A percentile compares a stretch with the other conserved stretches of the same genome.
Conservation (phyloP, 2,329 filamentous ascomycete species). For the Graphilbum ipis-grandicollis region DNA sequence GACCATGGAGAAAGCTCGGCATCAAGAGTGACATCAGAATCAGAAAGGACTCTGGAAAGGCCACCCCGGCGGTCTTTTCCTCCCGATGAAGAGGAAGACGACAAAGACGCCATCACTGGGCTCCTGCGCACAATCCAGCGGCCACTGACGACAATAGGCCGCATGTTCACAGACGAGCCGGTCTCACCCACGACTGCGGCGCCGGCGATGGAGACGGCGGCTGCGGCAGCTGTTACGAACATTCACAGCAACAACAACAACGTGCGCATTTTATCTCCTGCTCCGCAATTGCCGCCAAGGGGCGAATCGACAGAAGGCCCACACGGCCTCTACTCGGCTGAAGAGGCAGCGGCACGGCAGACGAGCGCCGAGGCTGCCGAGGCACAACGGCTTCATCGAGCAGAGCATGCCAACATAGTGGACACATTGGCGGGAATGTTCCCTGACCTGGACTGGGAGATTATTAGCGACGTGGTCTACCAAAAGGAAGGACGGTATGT, state of each 20-base stretch:
- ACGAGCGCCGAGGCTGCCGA: slow-evolving; percentile 82
- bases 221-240: no score
- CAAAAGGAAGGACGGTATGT: slow-evolving; percentile 85
- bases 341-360: slow-evolving; percentile 79
- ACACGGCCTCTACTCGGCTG: slow-evolving; percentile 29
- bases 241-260: no score
- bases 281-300: no score
- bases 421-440: slow-evolving; percentile 96
- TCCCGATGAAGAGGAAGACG: slow-evolving; percentile 39
- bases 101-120: slow-evolving; percentile 67
- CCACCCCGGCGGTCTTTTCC: slow-evolving; percentile 21
- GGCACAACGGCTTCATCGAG: slow-evolving; percentile 62
- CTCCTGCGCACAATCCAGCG: slow-evolving; percentile 80
- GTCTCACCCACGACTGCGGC: slow-evolving; percentile 12
- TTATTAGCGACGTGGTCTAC: slow-evolving; percentile 93
- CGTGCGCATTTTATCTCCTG: no score
- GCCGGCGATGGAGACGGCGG: no score
- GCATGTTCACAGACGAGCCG: slow-evolving; percentile 71
- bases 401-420: slow-evolving; percentile 80
- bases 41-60: slow-evolving; percentile 10
- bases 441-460: slow-evolving; percentile 78
- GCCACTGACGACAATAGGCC: slow-evolving; percentile 77
- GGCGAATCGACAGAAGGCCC: no score
- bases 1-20: slow-evolving; percentile 24
- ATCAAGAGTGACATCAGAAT: slow-evolving; percentile 15